Evolutionary conservation across 345 rosid genomes (phyloP).

Genomic region (Salix dunnii): DNA sequence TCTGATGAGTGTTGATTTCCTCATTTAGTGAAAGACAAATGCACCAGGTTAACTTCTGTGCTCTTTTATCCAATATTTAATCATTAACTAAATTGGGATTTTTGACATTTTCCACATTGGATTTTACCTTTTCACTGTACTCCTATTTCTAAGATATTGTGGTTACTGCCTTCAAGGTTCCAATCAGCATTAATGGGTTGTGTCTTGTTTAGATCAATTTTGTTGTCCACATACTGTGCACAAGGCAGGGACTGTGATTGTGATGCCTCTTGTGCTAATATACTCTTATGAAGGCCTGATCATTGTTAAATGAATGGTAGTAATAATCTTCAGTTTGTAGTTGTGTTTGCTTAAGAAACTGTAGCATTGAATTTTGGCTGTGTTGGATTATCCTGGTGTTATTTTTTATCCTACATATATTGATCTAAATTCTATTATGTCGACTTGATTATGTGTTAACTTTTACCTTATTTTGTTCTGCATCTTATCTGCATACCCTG

Average conservation of each 20-base stretch:
- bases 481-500: not conserved
- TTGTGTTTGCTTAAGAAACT: not conserved
- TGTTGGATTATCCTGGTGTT: not conserved
- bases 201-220: not conserved
- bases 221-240: not conserved
- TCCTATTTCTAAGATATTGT: not conserved
- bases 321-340: not conserved
- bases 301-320: not conserved
- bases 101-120: not conserved
- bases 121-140: not conserved
- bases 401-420: not conserved
- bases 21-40: not conserved
- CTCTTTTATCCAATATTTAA: not conserved
- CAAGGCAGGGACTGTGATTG: not conserved
- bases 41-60: not conserved
- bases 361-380: not conserved
- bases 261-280: not conserved
- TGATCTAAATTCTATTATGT: not conserved
- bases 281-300: not conserved
- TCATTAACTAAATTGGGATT: not conserved
- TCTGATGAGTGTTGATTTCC: not conserved
- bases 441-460: not conserved
- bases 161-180: not conserved
- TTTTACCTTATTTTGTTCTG: not conserved
- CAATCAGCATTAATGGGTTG: not conserved